Evolutionary conservation across 352 stramenopile species (phyloP).

Genomic region (Phytophthora ramorum): DNA sequence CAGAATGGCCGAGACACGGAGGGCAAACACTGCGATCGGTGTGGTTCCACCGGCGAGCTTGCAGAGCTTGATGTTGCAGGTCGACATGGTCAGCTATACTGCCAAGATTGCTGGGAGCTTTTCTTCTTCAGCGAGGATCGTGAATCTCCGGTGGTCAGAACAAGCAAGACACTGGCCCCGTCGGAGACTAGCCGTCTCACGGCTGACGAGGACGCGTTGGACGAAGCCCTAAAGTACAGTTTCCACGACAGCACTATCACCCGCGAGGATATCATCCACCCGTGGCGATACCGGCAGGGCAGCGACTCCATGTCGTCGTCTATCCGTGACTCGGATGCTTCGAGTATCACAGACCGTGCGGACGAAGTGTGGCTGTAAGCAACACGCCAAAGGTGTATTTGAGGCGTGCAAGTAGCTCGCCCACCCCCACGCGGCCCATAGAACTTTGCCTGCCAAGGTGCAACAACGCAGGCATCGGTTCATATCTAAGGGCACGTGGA

Average conservation of each 20-base stretch:
- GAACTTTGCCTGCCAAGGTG: conserved; percentile 1
- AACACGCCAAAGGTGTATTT: conserved; percentile 11
- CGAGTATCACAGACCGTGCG: conserved; percentile 46
- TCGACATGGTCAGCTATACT: conserved; percentile 59
- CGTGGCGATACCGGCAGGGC: conserved; percentile 60
- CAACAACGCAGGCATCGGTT: conserved; percentile 1
- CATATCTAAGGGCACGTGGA: conserved; percentile 14
- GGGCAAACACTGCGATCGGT: conserved; percentile 56
- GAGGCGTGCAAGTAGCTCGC: conserved; percentile 2
- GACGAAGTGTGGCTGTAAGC: conserved; percentile 68
- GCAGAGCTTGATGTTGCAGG: conserved; percentile 60
- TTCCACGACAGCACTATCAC: conserved; percentile 76
- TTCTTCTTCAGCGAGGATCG: conserved; percentile 72
- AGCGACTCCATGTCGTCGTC: conserved; percentile 53
- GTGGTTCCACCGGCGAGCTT: conserved; percentile 59
- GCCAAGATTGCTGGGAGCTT: conserved; percentile 79
- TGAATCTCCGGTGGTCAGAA: conserved; percentile 27
- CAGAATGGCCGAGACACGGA: conserved; percentile 29
- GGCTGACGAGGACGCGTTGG: conserved; percentile 42
- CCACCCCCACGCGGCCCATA: conserved; percentile 17
- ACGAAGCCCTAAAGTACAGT: conserved; percentile 76
- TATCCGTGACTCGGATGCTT: conserved; percentile 66
- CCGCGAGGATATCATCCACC: conserved; percentile 57
- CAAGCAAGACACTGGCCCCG: conserved; percentile 30
- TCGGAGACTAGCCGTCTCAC: conserved; percentile 29